Conservation (phyloP, 1,139 yeast genomes). For the Scheffersomyces lignicola region DNA sequence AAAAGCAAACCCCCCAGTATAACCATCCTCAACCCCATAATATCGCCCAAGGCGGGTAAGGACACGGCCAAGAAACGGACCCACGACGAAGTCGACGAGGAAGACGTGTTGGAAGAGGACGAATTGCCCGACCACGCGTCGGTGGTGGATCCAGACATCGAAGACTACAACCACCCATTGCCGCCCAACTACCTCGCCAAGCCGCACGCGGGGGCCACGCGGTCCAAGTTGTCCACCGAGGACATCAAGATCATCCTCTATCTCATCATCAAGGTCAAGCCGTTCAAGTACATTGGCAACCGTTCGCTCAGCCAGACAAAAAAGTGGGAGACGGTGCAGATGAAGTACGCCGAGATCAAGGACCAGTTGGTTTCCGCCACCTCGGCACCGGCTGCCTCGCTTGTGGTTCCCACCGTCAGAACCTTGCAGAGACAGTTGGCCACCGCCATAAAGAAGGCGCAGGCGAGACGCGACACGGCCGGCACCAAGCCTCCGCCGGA, state of each 20-base stretch:
- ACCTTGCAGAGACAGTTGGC: conserved; percentile 40
- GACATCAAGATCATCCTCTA: conserved; percentile 33
- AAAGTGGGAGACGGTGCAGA: conserved; percentile 38
- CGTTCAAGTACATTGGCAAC: conserved; percentile 41
- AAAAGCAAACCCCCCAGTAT: neutral
- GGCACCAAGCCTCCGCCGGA: conserved; percentile 6
- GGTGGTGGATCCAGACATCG: neutral
- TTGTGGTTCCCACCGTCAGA: conserved; percentile 34
- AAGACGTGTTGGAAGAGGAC: conserved; percentile 1
- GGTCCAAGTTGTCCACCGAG: conserved; percentile 29
- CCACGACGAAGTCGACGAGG: conserved; percentile 2
- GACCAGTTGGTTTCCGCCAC: conserved; percentile 6
- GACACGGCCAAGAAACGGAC: neutral
- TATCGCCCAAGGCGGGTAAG: neutral
- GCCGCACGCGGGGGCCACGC: conserved; percentile 7
- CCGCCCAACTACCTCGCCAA: neutral
- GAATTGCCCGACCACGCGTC: conserved; percentile 1
- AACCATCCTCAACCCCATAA: neutral
- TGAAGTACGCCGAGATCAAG: conserved; percentile 23
- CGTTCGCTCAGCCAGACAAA: conserved; percentile 32
- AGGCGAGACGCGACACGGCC: conserved; percentile 16
- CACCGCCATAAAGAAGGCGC: conserved; percentile 34
- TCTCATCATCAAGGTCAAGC: conserved; percentile 32
- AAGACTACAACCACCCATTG: neutral
- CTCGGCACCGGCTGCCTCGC: neutral